These are phyloP conservation scores for Takakia lepidozioides DNA, from an alignment of 225 moss, liverwort and hornwort species.

Conservation along the genomic window DNA sequence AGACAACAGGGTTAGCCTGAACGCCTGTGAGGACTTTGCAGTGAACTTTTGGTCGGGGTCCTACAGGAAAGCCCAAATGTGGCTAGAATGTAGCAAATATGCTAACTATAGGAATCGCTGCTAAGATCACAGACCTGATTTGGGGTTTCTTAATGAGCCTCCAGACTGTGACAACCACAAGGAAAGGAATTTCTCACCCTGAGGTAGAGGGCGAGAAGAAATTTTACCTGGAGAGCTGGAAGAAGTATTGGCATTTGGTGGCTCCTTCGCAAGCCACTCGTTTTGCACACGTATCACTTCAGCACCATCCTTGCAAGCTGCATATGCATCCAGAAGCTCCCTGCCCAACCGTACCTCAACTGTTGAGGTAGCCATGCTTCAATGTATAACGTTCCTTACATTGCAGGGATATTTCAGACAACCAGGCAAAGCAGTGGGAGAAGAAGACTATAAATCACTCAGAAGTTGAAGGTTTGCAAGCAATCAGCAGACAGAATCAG, in stretches of 20 bases:
- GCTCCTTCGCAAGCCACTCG: constrained; percentile 57
- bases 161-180: neutral
- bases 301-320: constrained; percentile 71
- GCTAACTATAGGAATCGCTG: neutral
- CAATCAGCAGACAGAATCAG: too few species aligned
- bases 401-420: too few species aligned
- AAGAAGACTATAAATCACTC: too few species aligned
- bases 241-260: constrained; percentile 13
- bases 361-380: constrained; percentile 7
- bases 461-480: too few species aligned
- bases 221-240: constrained; percentile 21
- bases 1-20: too few species aligned
- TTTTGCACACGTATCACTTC: constrained; percentile 91
- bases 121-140: neutral
- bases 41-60: too few species aligned
- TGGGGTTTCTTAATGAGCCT: neutral
- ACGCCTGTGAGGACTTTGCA: neutral
- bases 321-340: constrained; percentile 73
- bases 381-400: neutral
- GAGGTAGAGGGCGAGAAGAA: too few species aligned
- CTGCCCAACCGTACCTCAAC: constrained; percentile 16
- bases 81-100: neutral
- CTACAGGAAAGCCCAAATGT: too few species aligned
- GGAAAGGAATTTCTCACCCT: neutral
- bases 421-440: too few species aligned